Evolutionary conservation across 208 protist genomes (phyloP).

Genomic region (Vickermania spadyakhi): DNA sequence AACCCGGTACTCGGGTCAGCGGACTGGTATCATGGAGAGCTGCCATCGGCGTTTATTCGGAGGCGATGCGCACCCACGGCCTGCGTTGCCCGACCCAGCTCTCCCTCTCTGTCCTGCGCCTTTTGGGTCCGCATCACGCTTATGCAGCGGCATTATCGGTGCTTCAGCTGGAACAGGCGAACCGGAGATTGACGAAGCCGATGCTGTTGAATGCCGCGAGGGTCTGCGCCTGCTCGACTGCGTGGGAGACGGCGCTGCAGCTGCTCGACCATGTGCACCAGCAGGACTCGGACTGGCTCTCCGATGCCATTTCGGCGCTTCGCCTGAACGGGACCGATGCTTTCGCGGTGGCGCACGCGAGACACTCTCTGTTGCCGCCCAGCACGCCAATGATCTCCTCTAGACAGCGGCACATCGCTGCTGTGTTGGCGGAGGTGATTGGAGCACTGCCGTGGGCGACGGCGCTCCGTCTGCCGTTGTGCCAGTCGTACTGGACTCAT

Average conservation of each 20-base stretch:
- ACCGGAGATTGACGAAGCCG: conserved; percentile 54
- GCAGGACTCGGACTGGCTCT: conserved; percentile 43
- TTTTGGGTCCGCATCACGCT: conserved; percentile 61
- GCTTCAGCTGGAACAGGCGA: conserved; percentile 50
- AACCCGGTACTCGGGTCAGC: no score
- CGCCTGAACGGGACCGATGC: conserved; percentile 40
- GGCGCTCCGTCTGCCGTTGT: conserved; percentile 41
- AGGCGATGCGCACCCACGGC: conserved; percentile 63
- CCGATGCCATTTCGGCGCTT: conserved; percentile 53
- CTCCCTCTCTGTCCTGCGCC: conserved; percentile 49
- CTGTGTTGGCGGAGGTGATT: conserved; percentile 55
- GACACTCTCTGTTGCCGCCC: background rate
- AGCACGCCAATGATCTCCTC: conserved; percentile 17
- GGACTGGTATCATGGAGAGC: conserved; percentile 56
- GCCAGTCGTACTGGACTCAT: conserved; percentile 64
- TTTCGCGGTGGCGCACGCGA: conserved; percentile 6
- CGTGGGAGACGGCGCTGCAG: conserved; percentile 42
- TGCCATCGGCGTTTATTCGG: conserved; percentile 44
- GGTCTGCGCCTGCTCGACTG: conserved; percentile 36
- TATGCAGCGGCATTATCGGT: conserved; percentile 36
- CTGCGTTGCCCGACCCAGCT: conserved; percentile 39
- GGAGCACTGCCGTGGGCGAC: conserved; percentile 29
- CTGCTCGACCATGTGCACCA: conserved; percentile 49
- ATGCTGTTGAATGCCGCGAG: conserved; percentile 67
- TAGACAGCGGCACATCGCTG: conserved; percentile 37